These are phyloP conservation scores for Wickerhamomyces hampshirensis DNA, from an alignment of 805 yeast genomes.

Conservation along the genomic window DNA sequence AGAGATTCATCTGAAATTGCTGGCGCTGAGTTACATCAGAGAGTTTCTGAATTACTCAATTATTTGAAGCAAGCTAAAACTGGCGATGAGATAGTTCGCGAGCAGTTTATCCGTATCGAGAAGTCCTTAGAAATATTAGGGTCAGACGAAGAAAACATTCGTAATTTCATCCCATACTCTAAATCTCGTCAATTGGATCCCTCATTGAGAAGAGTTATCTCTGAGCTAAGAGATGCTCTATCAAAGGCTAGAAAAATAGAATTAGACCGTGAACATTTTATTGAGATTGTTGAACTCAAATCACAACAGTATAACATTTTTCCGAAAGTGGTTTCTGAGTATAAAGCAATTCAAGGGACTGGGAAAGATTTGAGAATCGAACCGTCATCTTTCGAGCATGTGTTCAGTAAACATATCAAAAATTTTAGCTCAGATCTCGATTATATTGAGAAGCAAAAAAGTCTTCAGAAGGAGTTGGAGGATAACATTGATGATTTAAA, in stretches of 20 bases:
- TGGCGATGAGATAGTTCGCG: constrained; percentile 54
- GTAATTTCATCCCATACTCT: constrained; percentile 27
- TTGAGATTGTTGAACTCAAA: constrained; percentile 40
- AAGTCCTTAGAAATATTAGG: constrained; percentile 39
- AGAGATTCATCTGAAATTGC: constrained; percentile 43
- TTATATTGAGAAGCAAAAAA: constrained; percentile 38
- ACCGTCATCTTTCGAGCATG: constrained; percentile 32
- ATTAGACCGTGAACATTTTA: constrained; percentile 33
- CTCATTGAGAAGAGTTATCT: constrained; percentile 29
- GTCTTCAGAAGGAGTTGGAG: constrained; percentile 35
- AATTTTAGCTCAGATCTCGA: constrained; percentile 46
- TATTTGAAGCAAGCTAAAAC: constrained; percentile 52
- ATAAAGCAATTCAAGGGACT: constrained; percentile 26
- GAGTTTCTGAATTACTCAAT: constrained; percentile 38
- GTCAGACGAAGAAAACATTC: constrained; percentile 28
- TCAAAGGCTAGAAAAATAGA: constrained; percentile 32
- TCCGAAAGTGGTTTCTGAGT: constrained; percentile 48
- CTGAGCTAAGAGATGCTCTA: constrained; percentile 30
- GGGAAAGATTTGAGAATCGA: constrained; percentile 20
- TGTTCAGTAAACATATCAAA: constrained; percentile 39
- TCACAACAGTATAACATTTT: constrained; percentile 43
- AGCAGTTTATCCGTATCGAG: constrained; percentile 44
- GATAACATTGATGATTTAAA: constrained; percentile 32
- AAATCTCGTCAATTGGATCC: constrained; percentile 29
- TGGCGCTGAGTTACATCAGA: constrained; percentile 33